Evolutionary conservation across 306 rosid species (phyloP).

Genomic region (Boehmeria nivea): DNA sequence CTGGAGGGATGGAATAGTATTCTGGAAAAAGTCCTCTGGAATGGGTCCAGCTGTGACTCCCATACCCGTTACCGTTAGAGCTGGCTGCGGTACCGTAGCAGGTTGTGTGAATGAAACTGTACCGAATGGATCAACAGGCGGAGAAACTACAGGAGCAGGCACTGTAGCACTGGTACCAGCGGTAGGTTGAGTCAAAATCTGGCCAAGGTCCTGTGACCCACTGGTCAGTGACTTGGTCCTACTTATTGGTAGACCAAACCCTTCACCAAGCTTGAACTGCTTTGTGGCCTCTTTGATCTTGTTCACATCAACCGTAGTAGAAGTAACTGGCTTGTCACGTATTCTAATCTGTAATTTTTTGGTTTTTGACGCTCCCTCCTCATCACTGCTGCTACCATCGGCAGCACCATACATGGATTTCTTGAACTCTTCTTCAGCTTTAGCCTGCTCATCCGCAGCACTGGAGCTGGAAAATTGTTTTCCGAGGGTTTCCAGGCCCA

Average conservation of each 20-base stretch:
- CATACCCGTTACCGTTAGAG: slow-evolving; percentile 33
- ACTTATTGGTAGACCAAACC: slow-evolving; percentile 53
- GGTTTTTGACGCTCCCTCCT: slow-evolving; percentile 77
- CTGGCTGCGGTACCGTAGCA: slow-evolving; percentile 46
- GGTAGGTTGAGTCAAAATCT: slow-evolving; percentile 48
- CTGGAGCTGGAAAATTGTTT: slow-evolving; percentile 52
- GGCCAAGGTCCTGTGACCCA: slow-evolving; percentile 72
- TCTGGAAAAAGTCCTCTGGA: slow-evolving; percentile 97
- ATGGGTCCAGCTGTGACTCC: slow-evolving; percentile 64
- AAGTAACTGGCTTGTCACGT: slow-evolving; percentile 69
- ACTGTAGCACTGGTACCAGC: slow-evolving; percentile 33
- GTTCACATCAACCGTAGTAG: slow-evolving; percentile 78
- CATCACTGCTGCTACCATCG: slow-evolving; percentile 95
- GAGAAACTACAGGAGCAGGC: slow-evolving; percentile 44
- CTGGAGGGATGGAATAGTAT: slow-evolving; percentile 85
- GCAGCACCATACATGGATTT: slow-evolving; percentile 82
- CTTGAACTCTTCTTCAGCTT: slow-evolving; percentile 97
- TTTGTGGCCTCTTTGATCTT: slow-evolving; percentile 94
- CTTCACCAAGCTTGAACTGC: slow-evolving; percentile 74
- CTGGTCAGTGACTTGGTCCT: slow-evolving; percentile 64
- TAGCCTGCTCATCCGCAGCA: slow-evolving; percentile 70
- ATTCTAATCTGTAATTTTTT: slow-evolving; percentile 77
- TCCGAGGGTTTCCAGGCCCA: slow-evolving; percentile 64
- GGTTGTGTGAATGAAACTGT: slow-evolving; percentile 46
- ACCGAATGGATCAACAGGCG: slow-evolving; percentile 65